Percentiles rank a stretch among this genome's conserved stretches.
phyloP scores from a whole-genome alignment of 176 grass and related monocot genomes.

The Hordeum vulgare region MorexV3_pseudomolecules_assembly NC_058524.1:443111376-443111875 shows the following conservation, averaged over 20 bases:
- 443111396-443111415: neutral
- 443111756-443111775: neutral
- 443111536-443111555: neutral
- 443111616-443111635: neutral
- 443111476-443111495: neutral
- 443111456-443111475: neutral
- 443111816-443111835: neutral
- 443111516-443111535: neutral
- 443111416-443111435: neutral
- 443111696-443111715: neutral
- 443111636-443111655: constrained; percentile 15
- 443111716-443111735: neutral
- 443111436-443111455: neutral
- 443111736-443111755: neutral
- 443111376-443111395: neutral
- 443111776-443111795: neutral
- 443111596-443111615: no score
- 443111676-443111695: neutral
- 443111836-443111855: neutral
- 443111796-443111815: constrained; percentile 17
- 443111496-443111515: neutral
- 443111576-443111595: no score
- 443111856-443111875: constrained; percentile 12
- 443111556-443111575: neutral
- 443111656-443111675: neutral